Base-by-base conservation (phyloP, 2,329 filamentous ascomycete genomes). In the Cadophora gregata region DNA sequence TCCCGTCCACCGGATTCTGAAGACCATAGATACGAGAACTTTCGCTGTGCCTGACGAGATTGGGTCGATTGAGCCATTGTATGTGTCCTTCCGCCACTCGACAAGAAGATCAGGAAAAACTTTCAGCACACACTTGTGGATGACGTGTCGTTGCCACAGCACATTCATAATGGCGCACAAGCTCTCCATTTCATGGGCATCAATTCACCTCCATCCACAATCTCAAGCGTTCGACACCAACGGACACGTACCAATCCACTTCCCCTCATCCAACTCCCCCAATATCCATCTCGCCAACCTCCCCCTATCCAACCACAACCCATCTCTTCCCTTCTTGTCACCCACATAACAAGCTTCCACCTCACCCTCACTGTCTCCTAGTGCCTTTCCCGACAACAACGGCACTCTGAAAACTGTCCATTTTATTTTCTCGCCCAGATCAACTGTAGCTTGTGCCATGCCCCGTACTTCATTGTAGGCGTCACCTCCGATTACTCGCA, bases 401-500 rank as follows among this genome's bases (percentile, higher is more conserved):
- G 72, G 71, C 5, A 75, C 72, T 24, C 72, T 55, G 27, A 75
- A 75, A 0, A 74, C 65, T 1, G 72, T 74, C 73, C 73, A 75
- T 4, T 62, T 58, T 16, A 75, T 69, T 21, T 69, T 69, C 12
- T 73, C 69, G 3, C 68, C 69, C 12, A 74, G 53, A 1, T 65
- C 67, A 1, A 69, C 72, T 1, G 72, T 74, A n/a, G 69, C 71
- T 29, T 71, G 61, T 16, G 70, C 66, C 24, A 75, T 71, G 24
- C 71, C 69, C 3, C 45, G 48, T 1, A 73, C 67, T 50, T 73
- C 73, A 1, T 48, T 56, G 33, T 71, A 74, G 8, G 71, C 48
- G 25, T 73, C 69, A 9, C 71, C 72, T 7, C 70, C 70, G 19
- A 75, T 48, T 12, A 70, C 38, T n/a, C 66, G 71, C 4, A 75